A percentile compares a stretch with the other conserved stretches of the same genome.
These are phyloP conservation scores for Nitzschia putrida DNA, from an alignment of 108 stramenopile genomes.

Conservation along the genomic window DNA sequence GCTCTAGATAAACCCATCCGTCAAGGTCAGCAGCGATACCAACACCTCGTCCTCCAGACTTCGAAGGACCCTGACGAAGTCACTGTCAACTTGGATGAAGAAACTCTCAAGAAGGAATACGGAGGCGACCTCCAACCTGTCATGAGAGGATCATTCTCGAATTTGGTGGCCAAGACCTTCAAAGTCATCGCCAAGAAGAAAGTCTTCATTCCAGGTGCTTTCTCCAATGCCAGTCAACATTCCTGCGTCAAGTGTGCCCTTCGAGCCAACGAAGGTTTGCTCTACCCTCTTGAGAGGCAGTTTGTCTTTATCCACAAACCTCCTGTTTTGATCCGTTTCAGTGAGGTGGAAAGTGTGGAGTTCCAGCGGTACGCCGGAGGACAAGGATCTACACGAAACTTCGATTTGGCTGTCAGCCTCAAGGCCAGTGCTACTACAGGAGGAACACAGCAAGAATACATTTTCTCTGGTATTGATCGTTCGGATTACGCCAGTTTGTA, in stretches of 20 bases:
- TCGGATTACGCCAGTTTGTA: conserved; percentile 84
- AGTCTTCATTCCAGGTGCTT: conserved; percentile 94
- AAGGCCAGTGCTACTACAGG: conserved; percentile 45
- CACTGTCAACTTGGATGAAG: conserved; percentile 88
- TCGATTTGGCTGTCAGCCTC: conserved; percentile 86
- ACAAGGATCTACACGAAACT: conserved; percentile 89
- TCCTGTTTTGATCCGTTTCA: conserved; percentile 93
- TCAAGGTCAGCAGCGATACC: conserved; percentile 98
- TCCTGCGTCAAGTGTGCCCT: conserved; percentile 86
- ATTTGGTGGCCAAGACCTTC: conserved; percentile 97
- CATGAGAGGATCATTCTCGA: conserved; percentile 91
- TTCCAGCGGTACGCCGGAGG: conserved; percentile 95
- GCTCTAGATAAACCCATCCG: conserved; percentile 96
- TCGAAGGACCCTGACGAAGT: conserved; percentile 83
- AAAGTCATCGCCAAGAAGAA: conserved; percentile 96
- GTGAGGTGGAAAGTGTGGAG: conserved; percentile 94
- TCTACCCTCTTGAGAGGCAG: conserved; percentile 98
- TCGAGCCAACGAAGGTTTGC: conserved; percentile 93
- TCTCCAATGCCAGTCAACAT: conserved; percentile 85
- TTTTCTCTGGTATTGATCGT: conserved; percentile 87
- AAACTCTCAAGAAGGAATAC: conserved; percentile 91
- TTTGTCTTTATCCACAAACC: conserved; percentile 99
- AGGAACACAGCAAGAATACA: conserved; percentile 70
- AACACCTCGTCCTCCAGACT: conserved; percentile 94
- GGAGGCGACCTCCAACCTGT: conserved; percentile 79